These are phyloP conservation scores for Mantamonas sphyraenae DNA, from an alignment of 78 protist species.

Conservation along the genomic window DNA sequence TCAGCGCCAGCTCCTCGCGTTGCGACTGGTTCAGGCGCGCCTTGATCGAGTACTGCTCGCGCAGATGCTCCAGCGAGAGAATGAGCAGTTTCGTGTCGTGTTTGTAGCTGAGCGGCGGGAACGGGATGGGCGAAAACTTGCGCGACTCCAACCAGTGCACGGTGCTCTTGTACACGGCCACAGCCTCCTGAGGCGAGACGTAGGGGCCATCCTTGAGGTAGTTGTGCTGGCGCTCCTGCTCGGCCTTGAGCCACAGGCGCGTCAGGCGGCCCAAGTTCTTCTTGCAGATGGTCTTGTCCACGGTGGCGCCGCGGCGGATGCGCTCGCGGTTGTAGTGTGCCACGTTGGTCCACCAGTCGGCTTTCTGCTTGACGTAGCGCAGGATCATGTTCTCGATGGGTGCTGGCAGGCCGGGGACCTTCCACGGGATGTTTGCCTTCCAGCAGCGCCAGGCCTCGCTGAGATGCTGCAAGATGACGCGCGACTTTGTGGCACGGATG, in stretches of 20 bases:
- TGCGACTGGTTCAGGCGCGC: conserved; percentile 90
- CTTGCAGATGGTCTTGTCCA: conserved; percentile 95
- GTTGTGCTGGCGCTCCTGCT: conserved; percentile 98
- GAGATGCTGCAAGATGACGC: conserved; percentile 90
- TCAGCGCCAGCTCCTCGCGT: conserved; percentile 96
- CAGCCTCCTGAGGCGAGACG: conserved; percentile 92
- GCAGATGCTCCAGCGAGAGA: conserved; percentile 95
- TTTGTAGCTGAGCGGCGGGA: conserved; percentile 98
- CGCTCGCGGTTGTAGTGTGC: conserved; percentile 99
- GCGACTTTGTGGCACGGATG: conserved; percentile 83
- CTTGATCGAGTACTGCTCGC: conserved; percentile 91
- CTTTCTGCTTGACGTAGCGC: conserved; percentile 96
- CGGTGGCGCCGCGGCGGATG: conserved; percentile 94
- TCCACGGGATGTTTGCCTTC: conserved; percentile 99
- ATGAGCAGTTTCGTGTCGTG: conserved; percentile 98
- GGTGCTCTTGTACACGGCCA: conserved; percentile 94
- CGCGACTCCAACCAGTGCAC: conserved; percentile 95
- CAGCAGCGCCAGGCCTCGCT: conserved; percentile 99
- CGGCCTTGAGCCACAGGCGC: conserved; percentile 96
- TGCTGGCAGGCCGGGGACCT: conserved; percentile 97
- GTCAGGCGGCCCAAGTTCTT: conserved; percentile 99
- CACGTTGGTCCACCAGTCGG: conserved; percentile 99
- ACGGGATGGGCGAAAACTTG: conserved; percentile 91
- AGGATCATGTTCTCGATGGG: conserved; percentile 96
- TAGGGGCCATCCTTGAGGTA: conserved; percentile 99